These are phyloP conservation scores for Crithidia bombi DNA, from an alignment of 208 protist species.

Conservation along the genomic window DNA sequence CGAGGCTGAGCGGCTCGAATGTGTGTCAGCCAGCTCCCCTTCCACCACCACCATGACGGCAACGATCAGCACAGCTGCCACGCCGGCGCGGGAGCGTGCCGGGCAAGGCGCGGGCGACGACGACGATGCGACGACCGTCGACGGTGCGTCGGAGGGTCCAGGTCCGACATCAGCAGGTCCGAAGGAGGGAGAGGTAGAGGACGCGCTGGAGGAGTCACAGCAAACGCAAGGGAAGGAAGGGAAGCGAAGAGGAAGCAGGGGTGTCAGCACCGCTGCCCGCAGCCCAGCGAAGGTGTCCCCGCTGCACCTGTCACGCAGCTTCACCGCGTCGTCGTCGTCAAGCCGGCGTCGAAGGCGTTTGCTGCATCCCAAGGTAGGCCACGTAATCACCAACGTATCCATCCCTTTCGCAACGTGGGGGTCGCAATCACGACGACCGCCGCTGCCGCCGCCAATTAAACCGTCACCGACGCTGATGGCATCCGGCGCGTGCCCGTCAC, in stretches of 20 bases:
- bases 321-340: neutral
- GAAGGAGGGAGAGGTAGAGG: too few species aligned
- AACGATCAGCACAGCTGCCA: neutral
- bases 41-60: neutral
- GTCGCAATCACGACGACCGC: neutral
- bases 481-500: neutral
- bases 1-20: neutral
- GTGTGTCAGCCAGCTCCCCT: neutral
- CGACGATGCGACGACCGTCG: neutral
- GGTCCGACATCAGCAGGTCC: too few species aligned
- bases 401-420: neutral
- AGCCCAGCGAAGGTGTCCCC: neutral
- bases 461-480: neutral
- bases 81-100: too few species aligned
- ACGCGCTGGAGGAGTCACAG: too few species aligned
- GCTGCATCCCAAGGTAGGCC: neutral
- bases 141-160: too few species aligned
- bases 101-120: neutral
- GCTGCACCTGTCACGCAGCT: neutral
- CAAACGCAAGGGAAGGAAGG: neutral
- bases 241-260: neutral
- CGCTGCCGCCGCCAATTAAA: slow-evolving; percentile 4
- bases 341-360: neutral
- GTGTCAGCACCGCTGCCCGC: neutral
- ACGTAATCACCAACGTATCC: neutral